Evolutionary conservation across 78 protist genomes (phyloP), one percentile per base, ranked within the genome.

Genomic region (Speleostelium caveatum): DNA sequence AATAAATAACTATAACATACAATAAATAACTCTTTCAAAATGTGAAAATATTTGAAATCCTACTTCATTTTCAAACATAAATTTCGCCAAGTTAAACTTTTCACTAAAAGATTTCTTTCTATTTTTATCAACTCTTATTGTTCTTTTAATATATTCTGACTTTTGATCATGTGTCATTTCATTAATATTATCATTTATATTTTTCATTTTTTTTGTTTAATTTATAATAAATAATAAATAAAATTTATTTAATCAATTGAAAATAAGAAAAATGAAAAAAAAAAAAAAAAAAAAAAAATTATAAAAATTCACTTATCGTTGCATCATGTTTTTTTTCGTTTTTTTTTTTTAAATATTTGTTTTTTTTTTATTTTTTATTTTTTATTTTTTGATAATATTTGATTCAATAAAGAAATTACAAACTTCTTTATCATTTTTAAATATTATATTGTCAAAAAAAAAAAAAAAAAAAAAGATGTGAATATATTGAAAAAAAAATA

Each of bases 191-290:
- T 49, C 12, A 16, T 49, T 49, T 49, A 16, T 49, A 16, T 49
- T 49, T 49, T 49, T 49, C 24, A 16, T 49, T 49, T 16, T 49
- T 49, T 49, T 49, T 49, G 8, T 49, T 49, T 49, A 49, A 49
- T 16, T 49, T 49, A 49, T 16, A 49, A 16, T 49, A 49, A 49
- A 16, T 49, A 49, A 49, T 16, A 49, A 49, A 12, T 49, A 8
- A 49, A 49, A 8, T 12, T 49, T 38, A 51, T 65, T 38, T 42
- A 51, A 65, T 65, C n/a, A n/a, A n/a, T 65, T 65, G 32, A 36
- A 35, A 65, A 65, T 8, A 65, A n/a, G 21, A 65, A 35, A 17
- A 65, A 10, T 38, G 73, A 36, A n/a, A 65, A 65, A 21, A 65
- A 59, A 59, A 59, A 59, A 59, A 22, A 60, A 30, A 14, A 60